Conservation (phyloP, 139 green algal genomes). For the Tetraselmis chui region DNA sequence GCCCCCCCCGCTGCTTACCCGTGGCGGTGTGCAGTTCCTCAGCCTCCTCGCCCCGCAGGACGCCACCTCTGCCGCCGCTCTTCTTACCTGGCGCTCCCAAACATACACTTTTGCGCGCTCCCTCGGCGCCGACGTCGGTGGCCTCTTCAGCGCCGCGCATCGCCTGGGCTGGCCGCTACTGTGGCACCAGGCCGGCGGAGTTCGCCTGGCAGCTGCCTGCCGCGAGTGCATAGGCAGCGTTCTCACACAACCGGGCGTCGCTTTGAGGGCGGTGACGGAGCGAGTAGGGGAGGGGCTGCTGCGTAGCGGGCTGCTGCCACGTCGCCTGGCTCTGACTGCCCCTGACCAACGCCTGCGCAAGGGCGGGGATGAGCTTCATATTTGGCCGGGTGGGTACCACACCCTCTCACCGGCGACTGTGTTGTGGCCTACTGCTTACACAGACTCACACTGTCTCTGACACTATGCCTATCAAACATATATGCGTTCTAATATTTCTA, state of each 20-base stretch:
- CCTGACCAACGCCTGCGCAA: background rate
- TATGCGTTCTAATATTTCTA: too few species aligned
- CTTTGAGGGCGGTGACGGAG: background rate
- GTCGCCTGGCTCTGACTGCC: background rate
- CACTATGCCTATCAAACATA: too few species aligned
- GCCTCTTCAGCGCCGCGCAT: background rate
- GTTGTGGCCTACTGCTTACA: too few species aligned
- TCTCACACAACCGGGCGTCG: too few species aligned
- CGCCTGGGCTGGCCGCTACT: background rate
- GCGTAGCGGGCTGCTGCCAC: background rate
- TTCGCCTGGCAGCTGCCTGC: background rate
- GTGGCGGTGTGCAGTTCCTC: background rate
- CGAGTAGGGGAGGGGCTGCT: background rate
- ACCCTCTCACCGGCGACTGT: too few species aligned
- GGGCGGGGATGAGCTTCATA: too few species aligned
- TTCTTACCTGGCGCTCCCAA: background rate
- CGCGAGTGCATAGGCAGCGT: too few species aligned
- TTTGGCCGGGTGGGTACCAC: background rate
- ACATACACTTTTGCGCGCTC: background rate
- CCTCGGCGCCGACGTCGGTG: too few species aligned
- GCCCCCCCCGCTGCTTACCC: background rate
- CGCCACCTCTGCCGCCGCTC: too few species aligned
- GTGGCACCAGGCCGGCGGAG: background rate
- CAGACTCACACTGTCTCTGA: too few species aligned
- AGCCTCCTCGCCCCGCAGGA: background rate